A percentile compares a stretch with the other conserved stretches of the same genome.
Evolutionary conservation across 352 stramenopile genomes (phyloP).

Genomic region (Globisporangium camurandrum): DNA sequence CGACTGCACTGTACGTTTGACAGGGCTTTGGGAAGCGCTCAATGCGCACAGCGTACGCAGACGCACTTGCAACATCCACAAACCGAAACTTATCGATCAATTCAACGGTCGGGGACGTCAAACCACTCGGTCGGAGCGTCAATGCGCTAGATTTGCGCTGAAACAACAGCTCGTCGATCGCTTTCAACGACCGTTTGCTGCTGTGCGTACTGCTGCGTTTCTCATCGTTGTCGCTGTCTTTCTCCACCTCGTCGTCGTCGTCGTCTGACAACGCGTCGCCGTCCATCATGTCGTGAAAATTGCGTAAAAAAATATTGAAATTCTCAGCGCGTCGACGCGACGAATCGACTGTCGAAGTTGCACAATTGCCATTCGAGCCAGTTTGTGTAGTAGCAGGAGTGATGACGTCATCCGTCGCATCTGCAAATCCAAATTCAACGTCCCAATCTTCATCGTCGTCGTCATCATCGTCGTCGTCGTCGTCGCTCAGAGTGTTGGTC

Average conservation of each 20-base stretch:
- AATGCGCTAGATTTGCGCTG: constrained; percentile 34
- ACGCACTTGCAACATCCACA: constrained; percentile 62
- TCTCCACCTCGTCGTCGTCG: constrained; percentile 28
- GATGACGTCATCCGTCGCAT: constrained; percentile 27
- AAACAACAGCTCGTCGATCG: constrained; percentile 57
- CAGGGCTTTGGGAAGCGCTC: constrained; percentile 76
- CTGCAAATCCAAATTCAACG: constrained; percentile 67
- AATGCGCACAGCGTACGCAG: constrained; percentile 67
- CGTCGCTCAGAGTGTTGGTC: too few species aligned
- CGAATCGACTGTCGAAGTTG: constrained; percentile 51
- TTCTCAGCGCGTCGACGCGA: constrained; percentile 61
- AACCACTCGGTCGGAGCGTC: constrained; percentile 27
- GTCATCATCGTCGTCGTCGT: constrained; percentile 17
- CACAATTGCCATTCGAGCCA: constrained; percentile 23
- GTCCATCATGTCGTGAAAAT: constrained; percentile 74
- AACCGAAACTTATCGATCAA: constrained; percentile 66
- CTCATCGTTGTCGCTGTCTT: constrained; percentile 23
- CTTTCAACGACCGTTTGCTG: constrained; percentile 15
- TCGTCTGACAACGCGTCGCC: constrained; percentile 54
- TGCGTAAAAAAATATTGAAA: constrained; percentile 76
- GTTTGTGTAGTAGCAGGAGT: constrained; percentile 13
- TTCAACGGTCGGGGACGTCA: constrained; percentile 50
- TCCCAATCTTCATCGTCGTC: constrained; percentile 69
- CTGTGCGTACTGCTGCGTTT: constrained; percentile 10
- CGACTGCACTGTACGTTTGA: constrained; percentile 53